Evolutionary conservation across 1,139 yeast genomes (phyloP).

Genomic region (Sugiyamaella japonica): DNA sequence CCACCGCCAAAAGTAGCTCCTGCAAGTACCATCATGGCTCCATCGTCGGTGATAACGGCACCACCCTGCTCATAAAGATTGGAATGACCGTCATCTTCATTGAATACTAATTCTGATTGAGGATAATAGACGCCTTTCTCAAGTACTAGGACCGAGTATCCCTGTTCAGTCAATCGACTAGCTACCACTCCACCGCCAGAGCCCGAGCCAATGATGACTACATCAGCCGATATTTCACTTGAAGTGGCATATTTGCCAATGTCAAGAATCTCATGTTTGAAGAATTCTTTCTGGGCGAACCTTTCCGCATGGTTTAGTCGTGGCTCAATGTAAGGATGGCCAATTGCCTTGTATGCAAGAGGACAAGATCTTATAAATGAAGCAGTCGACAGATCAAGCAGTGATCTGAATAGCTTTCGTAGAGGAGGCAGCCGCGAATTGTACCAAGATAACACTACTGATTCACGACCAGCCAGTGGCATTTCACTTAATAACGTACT

Average conservation of each 20-base stretch:
- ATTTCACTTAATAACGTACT: conserved; percentile 31
- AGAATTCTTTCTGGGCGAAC: conserved; percentile 15
- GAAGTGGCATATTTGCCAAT: conserved; percentile 26
- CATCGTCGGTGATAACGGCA: conserved; percentile 41
- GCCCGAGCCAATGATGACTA: conserved; percentile 57
- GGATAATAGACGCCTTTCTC: conserved; percentile 55
- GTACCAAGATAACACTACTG: conserved; percentile 28
- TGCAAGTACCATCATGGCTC: conserved; percentile 46
- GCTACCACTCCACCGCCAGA: conserved; percentile 62
- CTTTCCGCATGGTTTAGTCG: conserved; percentile 15
- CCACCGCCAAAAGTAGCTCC: conserved; percentile 65
- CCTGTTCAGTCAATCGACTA: conserved; percentile 49
- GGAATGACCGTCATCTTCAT: conserved; percentile 45
- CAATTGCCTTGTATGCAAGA: conserved; percentile 26
- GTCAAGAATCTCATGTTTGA: conserved; percentile 21
- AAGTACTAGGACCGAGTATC: conserved; percentile 50
- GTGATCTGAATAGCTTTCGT: conserved; percentile 28
- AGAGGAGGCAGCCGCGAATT: conserved; percentile 26
- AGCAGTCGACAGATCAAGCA: conserved; percentile 22
- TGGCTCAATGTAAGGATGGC: conserved; percentile 31
- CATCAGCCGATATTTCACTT: conserved; percentile 40
- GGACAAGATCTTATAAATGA: conserved; percentile 26
- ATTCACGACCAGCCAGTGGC: conserved; percentile 26
- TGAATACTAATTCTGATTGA: conserved; percentile 44
- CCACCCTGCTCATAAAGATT: conserved; percentile 50